Evolutionary conservation across 495 filamentous ascomycete genomes (phyloP).

Genomic region (Penicillium odoratum): DNA sequence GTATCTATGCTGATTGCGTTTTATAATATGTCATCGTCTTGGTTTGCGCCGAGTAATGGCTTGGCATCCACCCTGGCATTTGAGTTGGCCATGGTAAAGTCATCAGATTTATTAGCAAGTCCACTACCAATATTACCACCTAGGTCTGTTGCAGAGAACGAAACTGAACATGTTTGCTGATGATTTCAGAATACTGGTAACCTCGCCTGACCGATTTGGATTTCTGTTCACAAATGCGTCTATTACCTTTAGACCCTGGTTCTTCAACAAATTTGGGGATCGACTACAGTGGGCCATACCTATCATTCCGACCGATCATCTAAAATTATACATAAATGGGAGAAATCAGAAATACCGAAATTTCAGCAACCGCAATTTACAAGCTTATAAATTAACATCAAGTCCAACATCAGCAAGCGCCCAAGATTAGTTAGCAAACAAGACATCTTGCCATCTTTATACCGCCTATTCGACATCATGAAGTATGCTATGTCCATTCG

Average conservation of each 20-base stretch:
- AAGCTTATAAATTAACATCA: too few relatives aligned
- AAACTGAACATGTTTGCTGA: neutral
- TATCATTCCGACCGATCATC: too few relatives aligned
- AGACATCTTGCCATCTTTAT: too few relatives aligned
- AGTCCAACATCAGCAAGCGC: too few relatives aligned
- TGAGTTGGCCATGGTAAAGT: constrained; percentile 45
- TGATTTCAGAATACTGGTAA: constrained; percentile 38
- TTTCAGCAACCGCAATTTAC: too few relatives aligned
- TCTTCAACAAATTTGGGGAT: constrained; percentile 42
- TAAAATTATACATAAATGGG: too few relatives aligned
- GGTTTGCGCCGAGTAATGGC: constrained; percentile 47
- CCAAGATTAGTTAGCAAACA: too few relatives aligned
- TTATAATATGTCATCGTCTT: constrained; percentile 52
- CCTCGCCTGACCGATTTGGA: constrained; percentile 50
- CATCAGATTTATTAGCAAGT: constrained; percentile 38
- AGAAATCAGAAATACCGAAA: too few relatives aligned
- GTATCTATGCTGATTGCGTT: constrained; percentile 49
- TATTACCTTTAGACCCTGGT: constrained; percentile 37
- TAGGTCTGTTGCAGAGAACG: constrained; percentile 16
- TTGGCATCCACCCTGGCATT: constrained; percentile 46
- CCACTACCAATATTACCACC: constrained; percentile 39
- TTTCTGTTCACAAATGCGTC: constrained; percentile 44
- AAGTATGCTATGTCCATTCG: too few relatives aligned
- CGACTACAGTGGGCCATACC: too few relatives aligned
- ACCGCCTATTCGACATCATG: too few relatives aligned